Evolutionary conservation across 2,329 filamentous ascomycete species (phyloP).

Genomic region (Microascus cirrosus): DNA sequence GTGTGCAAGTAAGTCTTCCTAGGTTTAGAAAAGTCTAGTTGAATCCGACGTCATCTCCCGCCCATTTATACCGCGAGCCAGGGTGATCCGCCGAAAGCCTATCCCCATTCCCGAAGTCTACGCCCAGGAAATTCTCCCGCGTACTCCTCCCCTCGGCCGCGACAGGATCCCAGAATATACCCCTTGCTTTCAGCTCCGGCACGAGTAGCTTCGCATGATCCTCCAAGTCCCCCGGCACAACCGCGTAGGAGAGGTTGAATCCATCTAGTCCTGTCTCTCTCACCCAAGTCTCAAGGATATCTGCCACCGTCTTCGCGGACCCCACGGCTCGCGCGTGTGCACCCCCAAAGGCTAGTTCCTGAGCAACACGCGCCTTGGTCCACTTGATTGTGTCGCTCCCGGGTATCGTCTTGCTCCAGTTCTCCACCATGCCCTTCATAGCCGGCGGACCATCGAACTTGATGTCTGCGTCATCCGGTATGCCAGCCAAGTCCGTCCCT

Average conservation of each 20-base stretch:
- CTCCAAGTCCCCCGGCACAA: conserved; percentile 49
- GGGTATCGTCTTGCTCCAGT: conserved; percentile 27
- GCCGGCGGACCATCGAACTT: conserved; percentile 50
- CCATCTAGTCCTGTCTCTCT: conserved; percentile 51
- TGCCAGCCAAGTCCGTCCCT: conserved; percentile 49
- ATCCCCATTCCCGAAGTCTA: conserved; percentile 15
- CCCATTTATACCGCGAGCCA: conserved; percentile 26
- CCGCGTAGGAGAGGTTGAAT: conserved; percentile 23
- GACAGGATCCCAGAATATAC: conserved; percentile 35
- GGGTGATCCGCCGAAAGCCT: conserved; percentile 24
- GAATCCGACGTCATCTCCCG: conserved; percentile 13
- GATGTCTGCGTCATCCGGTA: conserved; percentile 53
- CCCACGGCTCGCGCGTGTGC: conserved; percentile 17
- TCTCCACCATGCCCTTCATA: conserved; percentile 38
- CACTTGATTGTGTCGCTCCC: conserved; percentile 16
- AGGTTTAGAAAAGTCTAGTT: not conserved
- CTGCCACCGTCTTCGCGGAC: conserved; percentile 17
- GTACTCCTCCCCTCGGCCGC: conserved; percentile 28
- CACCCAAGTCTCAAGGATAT: conserved; percentile 22
- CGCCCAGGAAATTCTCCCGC: conserved; percentile 27
- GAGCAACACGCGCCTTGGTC: conserved; percentile 21
- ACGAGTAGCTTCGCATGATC: conserved; percentile 54
- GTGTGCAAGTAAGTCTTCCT: too few species aligned
- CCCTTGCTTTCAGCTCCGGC: conserved; percentile 47
- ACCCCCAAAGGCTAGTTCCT: conserved; percentile 20